These are phyloP conservation scores for Ceratobasidium sp. DNA, from an alignment of 1,284 basidiomycete genomes.

Conservation along the genomic window DNA sequence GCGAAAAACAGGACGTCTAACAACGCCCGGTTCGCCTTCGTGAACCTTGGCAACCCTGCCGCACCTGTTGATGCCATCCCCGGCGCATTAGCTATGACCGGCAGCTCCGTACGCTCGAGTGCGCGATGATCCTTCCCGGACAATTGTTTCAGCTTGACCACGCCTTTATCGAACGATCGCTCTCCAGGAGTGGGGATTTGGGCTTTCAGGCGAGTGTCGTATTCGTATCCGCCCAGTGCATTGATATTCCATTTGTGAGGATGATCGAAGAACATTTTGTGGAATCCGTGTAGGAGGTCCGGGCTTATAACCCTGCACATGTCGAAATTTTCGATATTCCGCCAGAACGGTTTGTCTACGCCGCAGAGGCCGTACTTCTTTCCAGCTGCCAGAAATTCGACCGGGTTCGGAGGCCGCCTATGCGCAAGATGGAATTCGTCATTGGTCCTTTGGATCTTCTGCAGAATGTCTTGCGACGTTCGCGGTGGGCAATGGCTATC, in stretches of 20 bases:
- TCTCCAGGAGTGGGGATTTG: not conserved
- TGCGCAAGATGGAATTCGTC: not conserved
- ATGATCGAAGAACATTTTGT: slow-evolving; percentile 29
- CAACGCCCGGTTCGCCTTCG: not conserved
- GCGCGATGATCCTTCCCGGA: not conserved
- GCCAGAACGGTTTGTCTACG: slow-evolving; percentile 21
- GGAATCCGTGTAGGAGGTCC: slow-evolving; percentile 19
- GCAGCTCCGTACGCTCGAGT: not conserved
- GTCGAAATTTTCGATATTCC: not conserved
- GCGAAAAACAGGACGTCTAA: not conserved
- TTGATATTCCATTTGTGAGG: not conserved
- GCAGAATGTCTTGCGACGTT: not conserved
- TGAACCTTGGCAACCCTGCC: not conserved
- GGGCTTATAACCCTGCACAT: slow-evolving; percentile 1
- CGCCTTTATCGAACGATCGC: slow-evolving; percentile 7
- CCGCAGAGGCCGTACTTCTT: not conserved
- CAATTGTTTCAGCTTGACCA: slow-evolving; percentile 1
- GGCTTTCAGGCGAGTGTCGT: not conserved
- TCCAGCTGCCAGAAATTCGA: not conserved
- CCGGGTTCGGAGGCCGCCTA: not conserved
- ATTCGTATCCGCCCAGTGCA: not conserved
- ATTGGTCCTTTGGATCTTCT: not conserved
- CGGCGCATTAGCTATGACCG: not conserved
- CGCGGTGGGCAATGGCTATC: not conserved
- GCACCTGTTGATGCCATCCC: not conserved